A percentile compares a stretch with the other conserved stretches of the same genome.
Conservation (phyloP, 345 rosid genomes). For the Rhodomyrtus tomentosa region DNA sequence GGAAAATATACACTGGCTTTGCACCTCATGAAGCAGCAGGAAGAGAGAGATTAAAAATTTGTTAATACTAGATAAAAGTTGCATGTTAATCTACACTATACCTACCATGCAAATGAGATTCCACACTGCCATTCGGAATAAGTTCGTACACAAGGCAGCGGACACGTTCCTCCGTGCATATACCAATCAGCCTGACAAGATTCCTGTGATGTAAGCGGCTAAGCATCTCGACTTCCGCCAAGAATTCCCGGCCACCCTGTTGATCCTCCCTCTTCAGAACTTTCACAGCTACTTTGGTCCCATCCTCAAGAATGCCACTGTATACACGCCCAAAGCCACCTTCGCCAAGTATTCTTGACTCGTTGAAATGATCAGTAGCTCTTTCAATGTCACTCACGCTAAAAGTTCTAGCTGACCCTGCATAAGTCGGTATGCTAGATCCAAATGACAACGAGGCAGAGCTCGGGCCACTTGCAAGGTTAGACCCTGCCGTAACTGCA, state of each 20-base stretch:
- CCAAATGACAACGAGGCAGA: conserved; percentile 74
- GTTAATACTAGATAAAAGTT: neutral
- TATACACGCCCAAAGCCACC: conserved; percentile 94
- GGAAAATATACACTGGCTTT: neutral
- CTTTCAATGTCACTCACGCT: conserved; percentile 58
- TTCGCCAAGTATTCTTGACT: conserved; percentile 72
- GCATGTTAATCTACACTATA: neutral
- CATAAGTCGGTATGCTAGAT: conserved; percentile 67
- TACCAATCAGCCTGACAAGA: conserved; percentile 85
- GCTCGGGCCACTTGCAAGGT: conserved; percentile 55
- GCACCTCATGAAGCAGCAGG: neutral
- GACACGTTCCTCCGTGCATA: conserved; percentile 71
- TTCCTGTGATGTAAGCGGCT: conserved; percentile 97
- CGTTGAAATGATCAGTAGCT: conserved; percentile 70
- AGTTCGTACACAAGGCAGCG: conserved; percentile 93
- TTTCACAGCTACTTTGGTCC: conserved; percentile 81
- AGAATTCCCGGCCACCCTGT: conserved; percentile 85
- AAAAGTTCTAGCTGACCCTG: conserved; percentile 87
- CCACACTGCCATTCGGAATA: conserved; percentile 92
- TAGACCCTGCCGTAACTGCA: conserved; percentile 56
- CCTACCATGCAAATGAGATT: conserved; percentile 90
- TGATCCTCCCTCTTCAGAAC: conserved; percentile 90
- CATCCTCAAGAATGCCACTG: conserved; percentile 75
- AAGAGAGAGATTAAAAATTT: neutral
- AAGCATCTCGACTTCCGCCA: conserved; percentile 97